phyloP scores from a whole-genome alignment of 2,329 filamentous ascomycete genomes.

The Epichloe sibirici region DNA sequence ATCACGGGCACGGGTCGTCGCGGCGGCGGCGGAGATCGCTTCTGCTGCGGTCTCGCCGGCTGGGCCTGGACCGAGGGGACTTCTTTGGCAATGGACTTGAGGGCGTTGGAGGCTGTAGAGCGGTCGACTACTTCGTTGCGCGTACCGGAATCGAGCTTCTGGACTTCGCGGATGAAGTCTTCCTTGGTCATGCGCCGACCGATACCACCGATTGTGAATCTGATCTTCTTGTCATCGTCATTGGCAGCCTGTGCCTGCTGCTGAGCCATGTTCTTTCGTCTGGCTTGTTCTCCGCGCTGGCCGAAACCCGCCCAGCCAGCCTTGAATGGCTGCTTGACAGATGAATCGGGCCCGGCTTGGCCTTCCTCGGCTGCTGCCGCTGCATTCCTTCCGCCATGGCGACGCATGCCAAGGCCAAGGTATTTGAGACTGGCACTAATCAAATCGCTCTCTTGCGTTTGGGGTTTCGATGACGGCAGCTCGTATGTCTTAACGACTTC shows the following conservation, averaged over 20 bases:
- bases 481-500: conserved; percentile 81
- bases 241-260: conserved; percentile 22
- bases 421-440: conserved; percentile 38
- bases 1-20: conserved; percentile 9
- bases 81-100: conserved; percentile 38
- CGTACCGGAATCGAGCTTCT: conserved; percentile 56
- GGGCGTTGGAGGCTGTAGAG: conserved; percentile 32
- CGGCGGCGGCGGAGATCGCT: neutral
- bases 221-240: conserved; percentile 57
- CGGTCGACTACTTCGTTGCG: conserved; percentile 41
- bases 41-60: neutral
- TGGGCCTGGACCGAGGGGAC: conserved; percentile 14
- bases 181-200: conserved; percentile 67
- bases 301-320: conserved; percentile 39
- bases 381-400: conserved; percentile 25
- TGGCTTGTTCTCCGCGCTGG: conserved; percentile 20
- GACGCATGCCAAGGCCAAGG: conserved; percentile 38
- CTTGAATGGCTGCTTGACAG: conserved; percentile 28
- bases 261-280: conserved; percentile 27
- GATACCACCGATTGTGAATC: conserved; percentile 65
- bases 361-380: conserved; percentile 18
- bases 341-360: conserved; percentile 19
- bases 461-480: conserved; percentile 44
- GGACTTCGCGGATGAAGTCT: conserved; percentile 65
- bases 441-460: conserved; percentile 26